Conservation (phyloP, 495 filamentous ascomycete species). For the Hyphodiscus hymeniophilus region DNA sequence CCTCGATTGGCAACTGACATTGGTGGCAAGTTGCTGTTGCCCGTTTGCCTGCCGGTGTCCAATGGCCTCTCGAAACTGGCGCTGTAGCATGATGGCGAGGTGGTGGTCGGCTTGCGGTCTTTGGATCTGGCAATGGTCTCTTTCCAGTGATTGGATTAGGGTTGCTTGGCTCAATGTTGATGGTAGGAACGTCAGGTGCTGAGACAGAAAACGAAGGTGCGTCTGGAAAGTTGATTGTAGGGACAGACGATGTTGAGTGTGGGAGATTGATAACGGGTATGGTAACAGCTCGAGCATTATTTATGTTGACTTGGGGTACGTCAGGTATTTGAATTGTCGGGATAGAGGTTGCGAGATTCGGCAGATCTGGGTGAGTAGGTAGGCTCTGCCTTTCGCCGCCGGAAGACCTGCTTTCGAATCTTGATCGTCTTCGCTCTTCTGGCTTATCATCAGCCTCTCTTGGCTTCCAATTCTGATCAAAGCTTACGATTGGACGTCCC, state of each 20-base stretch:
- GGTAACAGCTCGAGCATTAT: background rate
- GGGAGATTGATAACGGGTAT: slow-evolving; percentile 22
- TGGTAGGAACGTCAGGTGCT: slow-evolving; percentile 12
- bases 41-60: slow-evolving; percentile 41
- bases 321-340: slow-evolving; percentile 50
- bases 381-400: slow-evolving; percentile 12
- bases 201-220: slow-evolving; percentile 25
- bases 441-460: slow-evolving; percentile 44
- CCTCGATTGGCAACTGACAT: slow-evolving; percentile 76
- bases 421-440: slow-evolving; percentile 28
- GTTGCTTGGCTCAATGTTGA: slow-evolving; percentile 8
- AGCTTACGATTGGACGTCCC: slow-evolving; percentile 89
- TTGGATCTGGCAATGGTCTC: slow-evolving; percentile 34
- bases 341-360: slow-evolving; percentile 24
- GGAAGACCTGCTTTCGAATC: slow-evolving; percentile 13
- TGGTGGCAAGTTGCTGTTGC: slow-evolving; percentile 75
- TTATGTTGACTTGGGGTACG: slow-evolving; percentile 34
- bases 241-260: slow-evolving; percentile 35
- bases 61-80: slow-evolving; percentile 25
- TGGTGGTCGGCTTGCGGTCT: slow-evolving; percentile 22
- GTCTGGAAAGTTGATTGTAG: slow-evolving; percentile 44
- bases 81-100: slow-evolving; percentile 21
- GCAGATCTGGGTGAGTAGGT: slow-evolving; percentile 24
- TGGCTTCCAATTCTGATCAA: slow-evolving; percentile 74
- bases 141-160: slow-evolving; percentile 14